Evolutionary conservation across 495 filamentous ascomycete genomes (phyloP).

Genomic region (Cryomyces antarcticus): DNA sequence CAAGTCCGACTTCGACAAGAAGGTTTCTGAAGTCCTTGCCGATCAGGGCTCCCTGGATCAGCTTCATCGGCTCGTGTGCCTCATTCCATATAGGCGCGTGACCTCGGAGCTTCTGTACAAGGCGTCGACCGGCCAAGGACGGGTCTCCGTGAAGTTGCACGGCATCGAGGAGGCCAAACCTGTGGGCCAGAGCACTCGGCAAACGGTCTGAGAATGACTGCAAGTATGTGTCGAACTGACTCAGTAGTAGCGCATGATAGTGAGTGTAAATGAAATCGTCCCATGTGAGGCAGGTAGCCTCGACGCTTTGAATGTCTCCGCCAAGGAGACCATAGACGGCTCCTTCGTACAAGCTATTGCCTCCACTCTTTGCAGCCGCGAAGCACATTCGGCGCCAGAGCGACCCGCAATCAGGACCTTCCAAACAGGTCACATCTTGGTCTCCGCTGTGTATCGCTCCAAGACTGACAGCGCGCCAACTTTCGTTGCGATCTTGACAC

Average conservation of each 20-base stretch:
- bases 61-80: constrained; percentile 34
- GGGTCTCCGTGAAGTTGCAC: constrained; percentile 33
- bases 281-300: constrained; percentile 58
- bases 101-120: constrained; percentile 29
- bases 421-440: constrained; percentile 7
- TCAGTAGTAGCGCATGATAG: constrained; percentile 62
- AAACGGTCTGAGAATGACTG: constrained; percentile 24
- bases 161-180: constrained; percentile 32
- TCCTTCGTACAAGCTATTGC: constrained; percentile 54
- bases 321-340: constrained; percentile 79
- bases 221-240: constrained; percentile 43
- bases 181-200: constrained; percentile 18
- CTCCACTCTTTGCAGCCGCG: constrained; percentile 44
- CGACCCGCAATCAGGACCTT: constrained; percentile 24
- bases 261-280: constrained; percentile 83
- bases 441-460: constrained; percentile 19
- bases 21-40: constrained; percentile 34
- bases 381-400: constrained; percentile 74
- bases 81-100: constrained; percentile 26
- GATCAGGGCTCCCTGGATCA: constrained; percentile 45
- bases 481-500: constrained; percentile 57
- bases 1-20: constrained; percentile 35
- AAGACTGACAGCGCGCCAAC: constrained; percentile 63
- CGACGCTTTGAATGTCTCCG: constrained; percentile 58
- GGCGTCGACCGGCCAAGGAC: constrained; percentile 24